Conservation (phyloP, 352 stramenopile species). For the Phytopythium delawarense region DNA sequence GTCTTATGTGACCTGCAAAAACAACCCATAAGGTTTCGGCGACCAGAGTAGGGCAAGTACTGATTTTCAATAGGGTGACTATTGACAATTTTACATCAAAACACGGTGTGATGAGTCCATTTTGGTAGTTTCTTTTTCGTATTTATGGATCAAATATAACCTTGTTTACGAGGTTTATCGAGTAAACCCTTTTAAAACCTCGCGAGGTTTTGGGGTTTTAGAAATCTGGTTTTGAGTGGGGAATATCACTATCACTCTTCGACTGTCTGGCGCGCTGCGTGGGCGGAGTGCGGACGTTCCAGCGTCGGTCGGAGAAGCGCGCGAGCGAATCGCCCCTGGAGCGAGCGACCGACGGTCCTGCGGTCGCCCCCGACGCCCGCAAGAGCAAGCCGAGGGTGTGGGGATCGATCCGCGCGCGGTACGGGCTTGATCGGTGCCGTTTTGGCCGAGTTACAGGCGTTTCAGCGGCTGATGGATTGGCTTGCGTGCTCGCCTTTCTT, state of each 20-base stretch:
- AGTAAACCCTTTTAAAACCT: background rate
- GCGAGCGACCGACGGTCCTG: background rate
- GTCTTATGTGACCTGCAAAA: too few species aligned
- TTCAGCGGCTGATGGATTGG: background rate
- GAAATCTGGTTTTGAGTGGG: background rate
- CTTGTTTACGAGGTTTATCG: background rate
- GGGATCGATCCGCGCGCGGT: background rate
- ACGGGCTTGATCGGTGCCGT: background rate
- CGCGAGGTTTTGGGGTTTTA: background rate
- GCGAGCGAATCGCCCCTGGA: background rate
- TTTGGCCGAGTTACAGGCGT: background rate
- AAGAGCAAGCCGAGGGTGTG: too few species aligned
- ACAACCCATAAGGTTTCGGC: too few species aligned
- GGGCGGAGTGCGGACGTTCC: background rate
- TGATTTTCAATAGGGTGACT: too few species aligned
- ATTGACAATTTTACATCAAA: too few species aligned
- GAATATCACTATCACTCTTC: conserved; percentile 3
- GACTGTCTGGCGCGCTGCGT: conserved; percentile 3
- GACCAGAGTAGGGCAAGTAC: too few species aligned
- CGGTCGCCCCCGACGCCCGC: background rate
- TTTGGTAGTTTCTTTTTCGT: too few species aligned
- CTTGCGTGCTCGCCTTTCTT: background rate
- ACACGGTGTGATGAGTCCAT: too few species aligned
- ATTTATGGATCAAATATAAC: background rate
- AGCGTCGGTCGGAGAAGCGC: background rate